Evolutionary conservation across 2,329 filamentous ascomycete species (phyloP).

Genomic region (Xylaria sp.): DNA sequence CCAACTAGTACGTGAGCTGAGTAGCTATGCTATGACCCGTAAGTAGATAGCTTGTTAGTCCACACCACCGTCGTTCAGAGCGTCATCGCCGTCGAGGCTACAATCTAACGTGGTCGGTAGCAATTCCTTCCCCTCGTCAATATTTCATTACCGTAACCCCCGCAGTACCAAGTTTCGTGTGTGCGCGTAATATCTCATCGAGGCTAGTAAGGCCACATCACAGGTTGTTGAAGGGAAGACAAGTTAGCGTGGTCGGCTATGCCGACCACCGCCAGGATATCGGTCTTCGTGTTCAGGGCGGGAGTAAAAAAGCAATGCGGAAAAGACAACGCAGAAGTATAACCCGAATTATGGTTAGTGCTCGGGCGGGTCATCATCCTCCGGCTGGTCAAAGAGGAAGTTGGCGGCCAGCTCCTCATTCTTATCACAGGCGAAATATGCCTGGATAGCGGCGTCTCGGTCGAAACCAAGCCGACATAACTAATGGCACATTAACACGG

Average conservation of each 20-base stretch:
- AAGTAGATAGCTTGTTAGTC: neutral
- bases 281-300: slow-evolving; percentile 29
- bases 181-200: slow-evolving; percentile 24
- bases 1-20: slow-evolving; percentile 20
- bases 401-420: slow-evolving; percentile 99
- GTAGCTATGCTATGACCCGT: slow-evolving; percentile 12
- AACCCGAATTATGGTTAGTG: slow-evolving; percentile 51
- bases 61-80: slow-evolving; percentile 17
- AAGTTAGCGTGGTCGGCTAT: slow-evolving; percentile 20
- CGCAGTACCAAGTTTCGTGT: slow-evolving; percentile 26
- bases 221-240: slow-evolving; percentile 26
- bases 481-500: slow-evolving; percentile 56
- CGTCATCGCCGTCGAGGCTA: slow-evolving; percentile 17
- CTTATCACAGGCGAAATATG: slow-evolving; percentile 99
- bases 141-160: slow-evolving; percentile 22
- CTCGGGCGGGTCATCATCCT: slow-evolving; percentile 74
- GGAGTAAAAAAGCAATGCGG: slow-evolving; percentile 28
- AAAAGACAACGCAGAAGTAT: slow-evolving; percentile 25
- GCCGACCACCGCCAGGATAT: slow-evolving; percentile 36
- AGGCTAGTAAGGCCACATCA: slow-evolving; percentile 16
- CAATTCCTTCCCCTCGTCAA: slow-evolving; percentile 4
- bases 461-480: slow-evolving; percentile 94
- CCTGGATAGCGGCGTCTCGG: slow-evolving; percentile 93
- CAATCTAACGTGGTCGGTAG: slow-evolving; percentile 14
- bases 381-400: slow-evolving; percentile 96